Evolutionary conservation across 768 basidiomycete species (phyloP), one percentile per base, ranked within the genome.

Genomic region (Lentinula sp.): DNA sequence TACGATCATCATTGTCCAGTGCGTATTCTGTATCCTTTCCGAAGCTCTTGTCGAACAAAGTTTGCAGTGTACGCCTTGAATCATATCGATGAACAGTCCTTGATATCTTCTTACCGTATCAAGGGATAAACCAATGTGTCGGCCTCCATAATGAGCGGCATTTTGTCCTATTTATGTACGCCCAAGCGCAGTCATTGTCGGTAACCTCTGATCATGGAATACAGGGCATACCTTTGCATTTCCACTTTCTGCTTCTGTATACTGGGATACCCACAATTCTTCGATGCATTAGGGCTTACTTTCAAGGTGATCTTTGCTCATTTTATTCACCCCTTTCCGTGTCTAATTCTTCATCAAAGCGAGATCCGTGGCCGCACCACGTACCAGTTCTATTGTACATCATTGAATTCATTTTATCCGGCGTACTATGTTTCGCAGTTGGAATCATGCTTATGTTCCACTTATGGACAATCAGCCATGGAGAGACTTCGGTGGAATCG

Each of bases 41-140:
- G 52, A 11, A 56, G 28, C 35, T 56, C 2, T 32, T 56, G 61
- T 53, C 60, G 50, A 59, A 54, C 32, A 16, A 7, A 21, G 11
- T 21, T n/a, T 50, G 15, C 62, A 80, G 78, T 80, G 79, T 80
- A 63, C 68, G 78, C 73, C n/a, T 37, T 37, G 23, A 67, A 8
- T 61, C 34, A 18, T 42, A 35, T 18, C 59, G 18, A 18, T 32
- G 39, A 40, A 32, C 32, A 21, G 31, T 39, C 57, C 37, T 16
- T 52, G 61, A 28, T 10, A 31, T 21, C 43, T 50, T n/a, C 8
- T 23, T 16, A 37, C 40, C 39, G 16, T 34, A 15, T 40, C 6
- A 68, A 95, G 93, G 95, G 95, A 85, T 98, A 54, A 98, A 98
- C 72, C 93, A 94, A 83, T 98, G 96, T 70, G 96, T 99, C 48